A percentile compares a stretch with the other conserved stretches of the same genome.
These are phyloP conservation scores for Fusarium bulbicola DNA, from an alignment of 2,329 filamentous ascomycete species.

Conservation along the genomic window DNA sequence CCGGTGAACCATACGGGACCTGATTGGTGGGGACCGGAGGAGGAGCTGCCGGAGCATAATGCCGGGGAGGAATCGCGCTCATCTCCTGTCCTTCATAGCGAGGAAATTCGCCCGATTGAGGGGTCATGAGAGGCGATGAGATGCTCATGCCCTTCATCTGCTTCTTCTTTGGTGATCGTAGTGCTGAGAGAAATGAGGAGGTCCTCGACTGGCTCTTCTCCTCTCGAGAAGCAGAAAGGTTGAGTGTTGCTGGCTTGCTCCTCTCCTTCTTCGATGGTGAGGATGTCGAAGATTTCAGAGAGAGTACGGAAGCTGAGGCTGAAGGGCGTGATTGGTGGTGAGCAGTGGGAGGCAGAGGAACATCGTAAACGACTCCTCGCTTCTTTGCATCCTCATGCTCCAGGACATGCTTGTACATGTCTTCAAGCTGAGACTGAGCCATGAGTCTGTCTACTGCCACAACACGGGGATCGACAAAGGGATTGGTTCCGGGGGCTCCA, in stretches of 20 bases:
- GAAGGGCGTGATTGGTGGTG: constrained; percentile 34
- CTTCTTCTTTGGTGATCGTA: constrained; percentile 68
- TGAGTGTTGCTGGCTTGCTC: constrained; percentile 60
- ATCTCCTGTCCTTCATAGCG: constrained; percentile 65
- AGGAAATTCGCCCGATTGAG: constrained; percentile 68
- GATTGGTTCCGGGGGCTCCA: constrained; percentile 67
- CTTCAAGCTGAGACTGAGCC: constrained; percentile 85
- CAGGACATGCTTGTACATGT: constrained; percentile 91
- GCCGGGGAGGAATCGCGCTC: constrained; percentile 64
- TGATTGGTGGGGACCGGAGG: constrained; percentile 64
- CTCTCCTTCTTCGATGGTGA: constrained; percentile 56
- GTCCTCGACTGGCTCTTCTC: constrained; percentile 65
- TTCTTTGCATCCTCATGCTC: constrained; percentile 80
- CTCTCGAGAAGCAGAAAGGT: constrained; percentile 54
- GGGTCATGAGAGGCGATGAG: constrained; percentile 72
- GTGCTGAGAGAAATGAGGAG: constrained; percentile 68
- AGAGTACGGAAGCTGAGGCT: constrained; percentile 30
- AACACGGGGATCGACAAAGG: constrained; percentile 79
- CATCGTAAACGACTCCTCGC: constrained; percentile 60
- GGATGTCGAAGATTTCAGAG: constrained; percentile 41
- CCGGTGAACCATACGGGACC: constrained; percentile 43
- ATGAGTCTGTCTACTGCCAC: constrained; percentile 78
- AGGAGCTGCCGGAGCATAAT: constrained; percentile 66
- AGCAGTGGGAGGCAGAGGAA: constrained; percentile 48
- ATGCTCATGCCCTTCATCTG: constrained; percentile 64